Evolutionary conservation across 2,329 filamentous ascomycete species (phyloP).

Genomic region (Didymella sp.): DNA sequence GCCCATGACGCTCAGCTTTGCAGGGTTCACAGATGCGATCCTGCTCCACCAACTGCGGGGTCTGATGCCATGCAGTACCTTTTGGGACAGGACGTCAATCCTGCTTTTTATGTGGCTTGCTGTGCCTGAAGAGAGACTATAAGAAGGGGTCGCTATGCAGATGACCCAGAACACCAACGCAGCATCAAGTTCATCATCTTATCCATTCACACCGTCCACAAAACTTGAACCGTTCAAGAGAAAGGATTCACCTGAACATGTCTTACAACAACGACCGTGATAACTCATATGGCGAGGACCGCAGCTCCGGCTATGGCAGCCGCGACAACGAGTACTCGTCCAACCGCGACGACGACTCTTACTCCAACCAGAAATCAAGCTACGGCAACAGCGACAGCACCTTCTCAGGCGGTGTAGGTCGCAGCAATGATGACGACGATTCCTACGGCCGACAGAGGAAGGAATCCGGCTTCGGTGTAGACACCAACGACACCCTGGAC

Average conservation of each 20-base stretch:
- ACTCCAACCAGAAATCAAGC: conserved; percentile 10
- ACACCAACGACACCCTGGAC: conserved; percentile 13
- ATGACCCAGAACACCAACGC: background rate
- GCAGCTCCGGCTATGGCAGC: conserved; percentile 26
- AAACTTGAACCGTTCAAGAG: background rate
- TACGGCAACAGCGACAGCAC: conserved; percentile 9
- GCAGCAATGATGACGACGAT: conserved; percentile 8
- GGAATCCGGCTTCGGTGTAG: conserved; percentile 11
- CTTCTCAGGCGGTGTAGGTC: conserved; percentile 9
- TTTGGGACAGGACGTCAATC: conserved; percentile 1
- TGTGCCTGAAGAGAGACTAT: background rate
- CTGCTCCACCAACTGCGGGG: conserved; percentile 21
- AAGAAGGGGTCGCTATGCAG: conserved; percentile 1
- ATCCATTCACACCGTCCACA: background rate
- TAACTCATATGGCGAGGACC: conserved; percentile 25
- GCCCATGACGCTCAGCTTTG: conserved; percentile 13
- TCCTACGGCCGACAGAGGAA: conserved; percentile 6
- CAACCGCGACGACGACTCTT: conserved; percentile 20
- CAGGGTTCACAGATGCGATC: conserved; percentile 14
- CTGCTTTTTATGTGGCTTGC: conserved; percentile 2
- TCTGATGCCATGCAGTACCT: conserved; percentile 6
- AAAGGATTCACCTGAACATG: conserved; percentile 19
- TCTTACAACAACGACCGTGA: conserved; percentile 38
- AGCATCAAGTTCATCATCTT: background rate
- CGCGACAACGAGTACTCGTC: conserved; percentile 26